Conservation (phyloP, 2,329 filamentous ascomycete species). For the Oidium heveae region DNA sequence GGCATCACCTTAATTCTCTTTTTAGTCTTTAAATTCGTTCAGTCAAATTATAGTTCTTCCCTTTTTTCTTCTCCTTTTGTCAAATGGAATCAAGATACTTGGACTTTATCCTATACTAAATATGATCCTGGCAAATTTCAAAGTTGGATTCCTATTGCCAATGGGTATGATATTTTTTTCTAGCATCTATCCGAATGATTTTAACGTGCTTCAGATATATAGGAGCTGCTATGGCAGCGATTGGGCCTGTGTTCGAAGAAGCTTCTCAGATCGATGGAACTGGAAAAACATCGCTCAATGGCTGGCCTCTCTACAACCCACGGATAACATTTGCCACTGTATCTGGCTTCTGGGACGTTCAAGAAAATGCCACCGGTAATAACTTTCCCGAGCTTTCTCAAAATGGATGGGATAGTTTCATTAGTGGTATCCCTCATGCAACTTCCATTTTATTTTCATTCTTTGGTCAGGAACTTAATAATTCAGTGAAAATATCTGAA, state of each 20-base stretch:
- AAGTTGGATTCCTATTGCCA: conserved; percentile 11
- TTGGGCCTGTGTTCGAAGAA: conserved; percentile 13
- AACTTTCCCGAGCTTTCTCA: conserved; percentile 43
- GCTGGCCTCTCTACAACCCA: conserved; percentile 40
- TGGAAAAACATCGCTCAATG: conserved; percentile 18
- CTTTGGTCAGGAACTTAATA: conserved; percentile 20
- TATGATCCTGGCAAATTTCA: conserved; percentile 13
- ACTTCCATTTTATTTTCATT: conserved; percentile 31
- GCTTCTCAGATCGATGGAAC: conserved; percentile 11
- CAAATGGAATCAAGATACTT: too few species aligned
- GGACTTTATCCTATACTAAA: background rate
- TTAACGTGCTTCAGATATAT: conserved; percentile 8
- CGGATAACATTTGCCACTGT: conserved; percentile 42
- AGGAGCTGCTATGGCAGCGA: conserved; percentile 11
- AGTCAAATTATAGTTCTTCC: too few species aligned
- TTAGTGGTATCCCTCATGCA: conserved; percentile 47
- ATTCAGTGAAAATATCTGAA: conserved; percentile 24
- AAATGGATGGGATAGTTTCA: conserved; percentile 44
- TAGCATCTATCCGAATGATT: too few species aligned
- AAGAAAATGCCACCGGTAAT: conserved; percentile 29
- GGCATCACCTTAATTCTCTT: too few species aligned
- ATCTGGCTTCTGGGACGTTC: conserved; percentile 38
- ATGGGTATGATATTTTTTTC: conserved; percentile 8
- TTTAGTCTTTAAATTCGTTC: too few species aligned
- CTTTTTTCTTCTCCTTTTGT: too few species aligned